Evolutionary conservation across 306 rosid genomes (phyloP).

Genomic region (Lotus japonicus): DNA sequence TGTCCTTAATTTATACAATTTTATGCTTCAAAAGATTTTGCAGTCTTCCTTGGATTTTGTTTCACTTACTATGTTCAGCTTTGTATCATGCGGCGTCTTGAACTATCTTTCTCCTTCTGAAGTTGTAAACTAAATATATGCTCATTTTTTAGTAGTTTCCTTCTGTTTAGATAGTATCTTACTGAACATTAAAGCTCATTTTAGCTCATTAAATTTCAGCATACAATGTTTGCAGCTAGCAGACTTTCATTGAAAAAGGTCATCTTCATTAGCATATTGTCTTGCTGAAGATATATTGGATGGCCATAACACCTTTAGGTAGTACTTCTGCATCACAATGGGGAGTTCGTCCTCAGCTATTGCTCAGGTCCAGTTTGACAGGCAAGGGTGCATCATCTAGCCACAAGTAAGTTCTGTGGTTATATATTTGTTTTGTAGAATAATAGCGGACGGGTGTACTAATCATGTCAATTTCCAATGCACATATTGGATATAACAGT

Average conservation of each 20-base stretch:
- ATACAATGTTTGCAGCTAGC: conserved; percentile 10
- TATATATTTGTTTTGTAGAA: conserved; percentile 4
- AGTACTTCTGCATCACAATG: conserved; percentile 70
- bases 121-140: background rate
- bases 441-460: background rate
- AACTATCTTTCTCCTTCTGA: background rate
- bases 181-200: no score
- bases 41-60: background rate
- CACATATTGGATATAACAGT: background rate
- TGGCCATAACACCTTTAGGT: conserved; percentile 76
- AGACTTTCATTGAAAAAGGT: background rate
- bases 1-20: background rate
- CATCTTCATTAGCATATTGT: conserved; percentile 7
- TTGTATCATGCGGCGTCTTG: background rate
- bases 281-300: conserved; percentile 28
- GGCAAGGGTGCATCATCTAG: conserved; percentile 41
- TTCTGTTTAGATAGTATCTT: background rate
- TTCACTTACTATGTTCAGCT: background rate
- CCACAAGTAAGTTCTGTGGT: conserved; percentile 45
- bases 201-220: background rate
- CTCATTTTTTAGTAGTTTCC: background rate
- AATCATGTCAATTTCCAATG: background rate
- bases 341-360: conserved; percentile 61
- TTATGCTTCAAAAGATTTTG: background rate
- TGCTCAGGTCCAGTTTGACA: conserved; percentile 37